Percentiles rank a stretch among this genome's conserved stretches.
Evolutionary conservation across 345 rosid species (phyloP).

Genomic region (Jatropha curcas): DNA sequence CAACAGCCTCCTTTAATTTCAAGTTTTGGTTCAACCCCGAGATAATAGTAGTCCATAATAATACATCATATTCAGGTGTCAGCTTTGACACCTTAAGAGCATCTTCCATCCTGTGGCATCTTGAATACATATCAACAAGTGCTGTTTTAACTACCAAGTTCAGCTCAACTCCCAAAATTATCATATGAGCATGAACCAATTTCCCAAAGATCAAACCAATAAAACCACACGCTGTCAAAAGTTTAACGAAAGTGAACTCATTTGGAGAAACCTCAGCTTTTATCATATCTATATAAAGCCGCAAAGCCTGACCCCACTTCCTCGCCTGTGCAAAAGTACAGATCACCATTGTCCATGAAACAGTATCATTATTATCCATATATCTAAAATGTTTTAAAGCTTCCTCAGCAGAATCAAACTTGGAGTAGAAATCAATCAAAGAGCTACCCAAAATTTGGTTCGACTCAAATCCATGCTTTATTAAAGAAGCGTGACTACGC

Average conservation of each 20-base stretch:
- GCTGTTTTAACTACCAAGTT: conserved; percentile 67
- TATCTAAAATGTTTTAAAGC: conserved; percentile 42
- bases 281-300: conserved; percentile 51
- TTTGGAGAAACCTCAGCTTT: conserved; percentile 52
- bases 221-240: conserved; percentile 46
- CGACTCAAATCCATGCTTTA: conserved; percentile 56
- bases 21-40: conserved; percentile 51
- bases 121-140: conserved; percentile 59
- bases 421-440: conserved; percentile 65
- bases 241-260: conserved; percentile 59
- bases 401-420: conserved; percentile 42
- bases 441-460: conserved; percentile 42
- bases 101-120: conserved; percentile 46
- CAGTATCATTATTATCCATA: conserved; percentile 43
- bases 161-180: conserved; percentile 44
- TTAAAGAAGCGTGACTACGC: conserved; percentile 42
- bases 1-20: conserved; percentile 45
- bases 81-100: conserved; percentile 44
- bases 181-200: conserved; percentile 53
- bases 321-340: conserved; percentile 49
- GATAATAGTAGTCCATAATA: conserved; percentile 56
- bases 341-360: conserved; percentile 73
- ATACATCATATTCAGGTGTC: conserved; percentile 46
- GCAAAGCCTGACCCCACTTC: conserved; percentile 50
- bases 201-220: conserved; percentile 49